Evolutionary conservation across 495 filamentous ascomycete genomes (phyloP), one percentile per base, ranked within the genome.

Genomic region (Cercophora samala): DNA sequence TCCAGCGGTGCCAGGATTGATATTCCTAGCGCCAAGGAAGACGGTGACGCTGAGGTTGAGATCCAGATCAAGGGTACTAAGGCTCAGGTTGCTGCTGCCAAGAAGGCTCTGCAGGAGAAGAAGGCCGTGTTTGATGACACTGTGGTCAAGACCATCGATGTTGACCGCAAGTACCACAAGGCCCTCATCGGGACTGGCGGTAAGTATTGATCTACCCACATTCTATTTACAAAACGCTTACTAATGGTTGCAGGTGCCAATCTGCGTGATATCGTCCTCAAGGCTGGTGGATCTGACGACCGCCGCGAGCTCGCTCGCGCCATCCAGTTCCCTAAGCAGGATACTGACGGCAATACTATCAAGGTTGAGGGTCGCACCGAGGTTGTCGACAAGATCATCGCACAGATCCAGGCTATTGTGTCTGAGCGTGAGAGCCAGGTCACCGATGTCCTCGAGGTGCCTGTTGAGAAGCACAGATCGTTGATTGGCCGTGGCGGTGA

Each of bases 401-500:
- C 88, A 8, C 84, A 90, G 13, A 97, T 99, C 68, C 74, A 93
- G 70, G 80, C 85, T 23, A 89, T 95, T 54, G 91, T 97, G 46
- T 79, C 84, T 21, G 87, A 97, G 76, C 89, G 91, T 25, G 88
- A 91, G 70, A 91, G 86, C 70, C 90, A 96, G 74, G 85, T 89
- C 26, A 88, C 86, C 4, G 89, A 89, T 66, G 82, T 78, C n/a
- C 66, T 97, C 54, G 92, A 96, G 4, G 88, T 98, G 22, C 87
- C 92, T 23, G 86, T 87, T 4, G 89, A 93, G 64, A 97, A 96
- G 81, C 96, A 98, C 75, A 86, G 93, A 37, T 82, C 91, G 11
- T 84, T 99, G 17, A 97, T 99, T 71, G 95, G 95, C 58, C 91
- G 92, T 52, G 93, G 93, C 66, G 95, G 95, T 63, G 92, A 95